phyloP scores from a whole-genome alignment of 2,329 filamentous ascomycete genomes.

The Sphaerulina musiva region DNA sequence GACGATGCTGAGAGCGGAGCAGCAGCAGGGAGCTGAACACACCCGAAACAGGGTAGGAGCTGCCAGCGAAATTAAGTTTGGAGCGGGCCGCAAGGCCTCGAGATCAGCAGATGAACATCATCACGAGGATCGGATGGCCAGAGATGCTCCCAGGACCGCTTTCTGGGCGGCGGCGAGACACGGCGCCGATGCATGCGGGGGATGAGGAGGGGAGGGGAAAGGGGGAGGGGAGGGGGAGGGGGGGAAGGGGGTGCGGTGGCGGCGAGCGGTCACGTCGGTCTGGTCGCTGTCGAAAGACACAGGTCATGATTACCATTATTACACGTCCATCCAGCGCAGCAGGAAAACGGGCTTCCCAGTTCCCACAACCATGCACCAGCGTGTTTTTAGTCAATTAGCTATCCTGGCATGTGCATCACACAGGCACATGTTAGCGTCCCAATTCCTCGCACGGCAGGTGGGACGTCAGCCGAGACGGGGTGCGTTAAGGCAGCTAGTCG shows the following conservation, averaged over 20 bases:
- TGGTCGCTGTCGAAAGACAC: not conserved
- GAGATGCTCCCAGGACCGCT: not conserved
- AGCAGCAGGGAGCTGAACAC: not conserved
- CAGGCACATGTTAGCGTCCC: constrained; percentile 1
- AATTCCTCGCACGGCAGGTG: constrained; percentile 3
- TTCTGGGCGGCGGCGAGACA: not conserved
- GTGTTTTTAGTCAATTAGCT: not conserved
- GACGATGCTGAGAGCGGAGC: not conserved
- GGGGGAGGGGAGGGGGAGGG: no score
- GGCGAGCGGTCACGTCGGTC: not conserved
- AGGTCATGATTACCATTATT: not conserved
- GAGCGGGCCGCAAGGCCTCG: constrained; percentile 5
- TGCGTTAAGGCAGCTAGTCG: not conserved
- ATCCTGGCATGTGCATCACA: constrained; percentile 5
- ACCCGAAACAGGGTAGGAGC: no score
- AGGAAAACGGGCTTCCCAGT: not conserved
- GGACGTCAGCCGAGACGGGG: not conserved
- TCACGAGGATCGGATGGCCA: not conserved
- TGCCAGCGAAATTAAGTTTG: not conserved
- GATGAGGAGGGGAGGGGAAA: not conserved
- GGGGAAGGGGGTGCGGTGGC: no score
- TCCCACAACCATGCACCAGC: constrained; percentile 2
- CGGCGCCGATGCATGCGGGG: not conserved
- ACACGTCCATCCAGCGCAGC: not conserved
- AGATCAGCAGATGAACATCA: not conserved